A percentile compares a stretch with the other conserved stretches of the same genome.
Evolutionary conservation across 2,329 filamentous ascomycete species (phyloP).

Genomic region (Colletotrichum spinosum): DNA sequence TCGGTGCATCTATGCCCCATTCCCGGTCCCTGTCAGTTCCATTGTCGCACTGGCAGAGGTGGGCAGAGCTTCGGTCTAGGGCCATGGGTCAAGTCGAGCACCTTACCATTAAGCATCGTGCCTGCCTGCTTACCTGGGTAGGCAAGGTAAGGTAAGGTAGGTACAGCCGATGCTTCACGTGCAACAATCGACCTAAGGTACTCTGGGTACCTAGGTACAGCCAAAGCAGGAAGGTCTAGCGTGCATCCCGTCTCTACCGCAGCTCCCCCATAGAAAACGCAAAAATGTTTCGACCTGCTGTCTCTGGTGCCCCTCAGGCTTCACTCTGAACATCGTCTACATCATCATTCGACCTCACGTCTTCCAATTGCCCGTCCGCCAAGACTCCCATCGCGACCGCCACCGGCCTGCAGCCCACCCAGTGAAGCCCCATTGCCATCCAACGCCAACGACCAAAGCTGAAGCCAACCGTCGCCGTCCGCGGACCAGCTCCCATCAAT

Average conservation of each 20-base stretch:
- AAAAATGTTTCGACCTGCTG: constrained; percentile 32
- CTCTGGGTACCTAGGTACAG: no score
- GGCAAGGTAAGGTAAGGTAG: no score
- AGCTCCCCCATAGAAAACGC: constrained; percentile 25
- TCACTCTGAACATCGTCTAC: constrained; percentile 14
- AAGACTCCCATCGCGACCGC: no score
- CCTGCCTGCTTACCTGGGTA: neutral
- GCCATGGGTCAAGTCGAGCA: neutral
- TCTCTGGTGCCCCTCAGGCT: constrained; percentile 13
- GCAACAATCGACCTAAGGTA: constrained; percentile 1
- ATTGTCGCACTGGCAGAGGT: neutral
- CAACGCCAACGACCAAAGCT: neutral
- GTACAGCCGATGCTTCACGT: constrained; percentile 28
- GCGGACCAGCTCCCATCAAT: no score
- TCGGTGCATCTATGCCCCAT: constrained; percentile 33
- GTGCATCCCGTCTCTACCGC: constrained; percentile 9
- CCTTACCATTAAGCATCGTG: neutral
- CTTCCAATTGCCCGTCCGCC: neutral
- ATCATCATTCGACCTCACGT: constrained; percentile 27
- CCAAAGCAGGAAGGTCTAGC: no score
- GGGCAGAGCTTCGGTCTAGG: neutral
- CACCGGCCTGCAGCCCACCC: no score
- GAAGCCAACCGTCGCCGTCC: neutral
- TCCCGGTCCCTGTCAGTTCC: constrained; percentile 19
- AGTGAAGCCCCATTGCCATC: no score